phyloP scores from a whole-genome alignment of 2,329 filamentous ascomycete genomes.

The Fusarium anthophilum region DNA sequence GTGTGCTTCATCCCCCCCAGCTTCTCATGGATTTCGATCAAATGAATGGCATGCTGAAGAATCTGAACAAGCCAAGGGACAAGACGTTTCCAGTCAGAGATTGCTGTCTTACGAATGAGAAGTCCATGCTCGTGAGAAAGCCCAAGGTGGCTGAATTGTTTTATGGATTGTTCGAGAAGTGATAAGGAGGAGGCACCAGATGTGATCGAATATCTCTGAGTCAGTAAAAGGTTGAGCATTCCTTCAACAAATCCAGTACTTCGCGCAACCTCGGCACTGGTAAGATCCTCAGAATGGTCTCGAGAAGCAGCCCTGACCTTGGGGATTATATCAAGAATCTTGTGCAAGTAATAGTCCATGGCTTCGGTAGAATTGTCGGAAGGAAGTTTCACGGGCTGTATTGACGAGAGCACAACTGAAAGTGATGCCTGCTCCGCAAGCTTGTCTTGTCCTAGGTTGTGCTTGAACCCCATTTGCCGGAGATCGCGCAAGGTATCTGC shows the following conservation, averaged over 20 bases:
- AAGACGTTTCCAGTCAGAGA: constrained; percentile 40
- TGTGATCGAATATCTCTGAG: constrained; percentile 65
- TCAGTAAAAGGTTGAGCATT: constrained; percentile 72
- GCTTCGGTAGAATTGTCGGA: constrained; percentile 39
- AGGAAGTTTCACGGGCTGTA: constrained; percentile 52
- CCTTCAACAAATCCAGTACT: constrained; percentile 90
- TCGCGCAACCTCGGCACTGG: constrained; percentile 78
- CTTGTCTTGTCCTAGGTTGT: constrained; percentile 79
- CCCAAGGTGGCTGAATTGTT: constrained; percentile 50
- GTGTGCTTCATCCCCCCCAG: constrained; percentile 65
- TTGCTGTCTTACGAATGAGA: constrained; percentile 29
- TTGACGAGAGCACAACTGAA: constrained; percentile 72
- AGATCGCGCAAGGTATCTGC: constrained; percentile 86
- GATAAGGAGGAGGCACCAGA: constrained; percentile 50
- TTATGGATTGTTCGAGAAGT: constrained; percentile 51
- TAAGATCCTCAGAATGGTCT: constrained; percentile 87
- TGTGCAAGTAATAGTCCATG: constrained; percentile 80
- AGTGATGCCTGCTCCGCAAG: constrained; percentile 78
- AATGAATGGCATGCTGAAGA: constrained; percentile 67
- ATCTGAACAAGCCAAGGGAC: constrained; percentile 74
- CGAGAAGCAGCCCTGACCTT: constrained; percentile 72
- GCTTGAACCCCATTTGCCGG: constrained; percentile 87
- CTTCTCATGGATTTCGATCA: constrained; percentile 73
- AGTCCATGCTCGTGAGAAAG: constrained; percentile 36
- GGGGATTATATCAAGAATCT: constrained; percentile 77